Evolutionary conservation across 495 filamentous ascomycete genomes (phyloP), one percentile per base, ranked within the genome.

Genomic region (Hypoxylon lenormandii): DNA sequence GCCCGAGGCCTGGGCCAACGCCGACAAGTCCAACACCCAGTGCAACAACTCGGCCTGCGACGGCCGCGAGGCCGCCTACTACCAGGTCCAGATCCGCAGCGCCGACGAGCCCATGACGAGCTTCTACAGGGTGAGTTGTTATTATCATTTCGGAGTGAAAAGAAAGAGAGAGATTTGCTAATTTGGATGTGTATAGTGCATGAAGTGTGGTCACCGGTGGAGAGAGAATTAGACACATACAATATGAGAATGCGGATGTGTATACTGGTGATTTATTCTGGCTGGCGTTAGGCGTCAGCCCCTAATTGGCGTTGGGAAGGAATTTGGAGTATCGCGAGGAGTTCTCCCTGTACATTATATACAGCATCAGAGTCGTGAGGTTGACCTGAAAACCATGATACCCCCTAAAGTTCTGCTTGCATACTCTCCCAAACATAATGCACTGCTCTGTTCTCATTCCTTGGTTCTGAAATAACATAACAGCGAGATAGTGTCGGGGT

Each of bases 41-140:
- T 98, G 95, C 77, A 84, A 89, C 10, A 85, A 85, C 48, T 87
- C 91, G 37, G 80, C 83, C 43, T 98, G 95, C 80, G 83, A 88
- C 61, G 90, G 91, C 28, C 80, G 84, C 49, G 86, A 91, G 80
- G 95, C 96, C 36, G 96, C 92, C 61, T 97, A 92, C 85, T 96
- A 93, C 81, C 91, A 94, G 85, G 88, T 97, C 72, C 95, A 98
- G 85, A 98, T 97, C 80, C 89, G 95, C 60, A 96, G 92, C 82
- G 95, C 96, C 40, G 95, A 98, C 80, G 95, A 98, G 84, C 95
- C 95, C 53, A 97, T 97, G 93, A 98, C 95, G 48, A 92, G 86
- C 40, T 98, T 98, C 79, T 94, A 90, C 77, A 93, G 91, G 90
- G 92, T 94, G 67, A 53, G 83, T 60, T n/a, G 2, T 23, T 46